Percentiles rank a stretch among this genome's conserved stretches.
Evolutionary conservation across 2,329 filamentous ascomycete genomes (phyloP).

Genomic region (Monosporascus cannonballus): DNA sequence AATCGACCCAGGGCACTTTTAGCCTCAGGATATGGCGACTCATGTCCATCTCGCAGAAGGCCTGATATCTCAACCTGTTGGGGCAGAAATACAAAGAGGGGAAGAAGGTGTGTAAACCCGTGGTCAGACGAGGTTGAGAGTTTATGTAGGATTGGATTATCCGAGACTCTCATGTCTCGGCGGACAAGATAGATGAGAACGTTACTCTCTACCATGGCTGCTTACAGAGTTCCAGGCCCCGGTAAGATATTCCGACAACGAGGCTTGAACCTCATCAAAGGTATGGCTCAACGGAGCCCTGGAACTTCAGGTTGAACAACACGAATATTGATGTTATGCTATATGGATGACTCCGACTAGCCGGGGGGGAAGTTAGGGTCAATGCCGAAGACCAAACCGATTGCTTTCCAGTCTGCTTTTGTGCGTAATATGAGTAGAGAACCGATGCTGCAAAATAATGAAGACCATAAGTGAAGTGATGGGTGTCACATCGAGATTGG

Average conservation of each 20-base stretch:
- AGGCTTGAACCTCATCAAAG: too few species aligned
- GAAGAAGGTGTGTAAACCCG: slow-evolving; percentile 62
- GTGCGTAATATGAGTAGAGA: too few species aligned
- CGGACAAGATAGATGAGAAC: slow-evolving; percentile 67
- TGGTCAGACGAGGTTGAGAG: slow-evolving; percentile 42
- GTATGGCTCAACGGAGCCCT: background rate
- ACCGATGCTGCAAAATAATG: too few species aligned
- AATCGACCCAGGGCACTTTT: slow-evolving; percentile 59
- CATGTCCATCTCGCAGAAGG: slow-evolving; percentile 50
- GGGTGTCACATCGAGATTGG: too few species aligned
- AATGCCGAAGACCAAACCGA: too few species aligned
- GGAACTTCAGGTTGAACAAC: too few species aligned
- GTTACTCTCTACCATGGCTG: slow-evolving; percentile 30
- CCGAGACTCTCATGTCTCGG: slow-evolving; percentile 64
- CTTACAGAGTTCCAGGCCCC: background rate
- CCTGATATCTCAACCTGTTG: slow-evolving; percentile 71
- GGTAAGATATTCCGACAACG: background rate
- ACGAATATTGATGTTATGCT: too few species aligned
- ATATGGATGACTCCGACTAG: too few species aligned
- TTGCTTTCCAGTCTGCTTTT: too few species aligned
- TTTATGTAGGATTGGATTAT: slow-evolving; percentile 67
- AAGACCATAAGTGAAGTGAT: too few species aligned
- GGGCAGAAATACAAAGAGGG: slow-evolving; percentile 62
- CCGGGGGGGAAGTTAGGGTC: too few species aligned
- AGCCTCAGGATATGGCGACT: slow-evolving; percentile 64